Evolutionary conservation across 2,329 filamentous ascomycete species (phyloP).

Genomic region (Colletotrichum plurivorum): DNA sequence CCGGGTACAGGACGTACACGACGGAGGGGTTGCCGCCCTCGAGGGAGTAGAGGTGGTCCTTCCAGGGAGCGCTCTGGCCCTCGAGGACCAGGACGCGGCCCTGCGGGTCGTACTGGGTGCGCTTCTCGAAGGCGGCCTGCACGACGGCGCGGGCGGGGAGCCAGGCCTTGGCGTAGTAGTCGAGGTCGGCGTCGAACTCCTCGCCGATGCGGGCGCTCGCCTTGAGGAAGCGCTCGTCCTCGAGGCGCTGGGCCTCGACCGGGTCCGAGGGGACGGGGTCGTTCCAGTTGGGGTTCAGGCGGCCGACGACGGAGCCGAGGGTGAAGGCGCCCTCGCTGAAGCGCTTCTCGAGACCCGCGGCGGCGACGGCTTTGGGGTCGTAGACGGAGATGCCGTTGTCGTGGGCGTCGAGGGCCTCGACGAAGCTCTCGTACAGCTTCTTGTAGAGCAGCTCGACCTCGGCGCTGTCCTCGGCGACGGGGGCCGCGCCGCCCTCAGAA

Average conservation of each 20-base stretch:
- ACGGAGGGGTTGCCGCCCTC: slow-evolving; percentile 76
- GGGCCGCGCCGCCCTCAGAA: slow-evolving; percentile 61
- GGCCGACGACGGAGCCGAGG: slow-evolving; percentile 85
- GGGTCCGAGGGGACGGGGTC: slow-evolving; percentile 69
- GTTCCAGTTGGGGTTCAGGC: slow-evolving; percentile 87
- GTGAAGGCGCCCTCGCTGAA: slow-evolving; percentile 88
- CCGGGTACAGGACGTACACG: slow-evolving; percentile 92
- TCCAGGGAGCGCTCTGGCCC: slow-evolving; percentile 88
- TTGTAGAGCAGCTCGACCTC: slow-evolving; percentile 84
- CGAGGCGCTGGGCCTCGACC: slow-evolving; percentile 75
- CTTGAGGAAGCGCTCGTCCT: slow-evolving; percentile 83
- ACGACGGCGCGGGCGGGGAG: slow-evolving; percentile 88
- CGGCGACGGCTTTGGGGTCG: slow-evolving; percentile 77
- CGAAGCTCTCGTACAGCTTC: slow-evolving; percentile 93
- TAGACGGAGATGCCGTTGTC: slow-evolving; percentile 94
- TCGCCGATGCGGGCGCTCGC: slow-evolving; percentile 90
- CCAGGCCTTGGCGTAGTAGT: slow-evolving; percentile 84
- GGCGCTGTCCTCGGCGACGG: slow-evolving; percentile 69
- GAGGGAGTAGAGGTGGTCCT: slow-evolving; percentile 92
- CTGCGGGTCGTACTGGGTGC: slow-evolving; percentile 76
- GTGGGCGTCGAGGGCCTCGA: slow-evolving; percentile 97
- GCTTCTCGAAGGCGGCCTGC: slow-evolving; percentile 79
- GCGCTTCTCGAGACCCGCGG: slow-evolving; percentile 83
- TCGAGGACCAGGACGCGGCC: slow-evolving; percentile 88
- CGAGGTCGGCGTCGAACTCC: slow-evolving; percentile 86